These are phyloP conservation scores for Macadamia tetraphylla DNA, from an alignment of 164 flowering plant genomes.

Conservation along the genomic window DNA sequence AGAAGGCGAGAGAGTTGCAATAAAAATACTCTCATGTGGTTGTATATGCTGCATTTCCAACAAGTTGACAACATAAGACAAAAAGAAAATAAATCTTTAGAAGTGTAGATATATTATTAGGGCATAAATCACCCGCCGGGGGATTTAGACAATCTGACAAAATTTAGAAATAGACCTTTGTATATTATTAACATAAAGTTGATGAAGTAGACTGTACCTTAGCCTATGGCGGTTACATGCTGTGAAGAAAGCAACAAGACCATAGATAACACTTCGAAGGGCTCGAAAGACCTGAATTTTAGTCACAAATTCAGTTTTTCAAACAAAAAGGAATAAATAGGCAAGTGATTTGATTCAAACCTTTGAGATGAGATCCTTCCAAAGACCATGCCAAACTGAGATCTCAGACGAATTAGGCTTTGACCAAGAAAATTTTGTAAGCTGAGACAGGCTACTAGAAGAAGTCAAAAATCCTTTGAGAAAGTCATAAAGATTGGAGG, in stretches of 20 bases:
- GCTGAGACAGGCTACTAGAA: constrained; percentile 38
- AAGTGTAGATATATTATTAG: no score
- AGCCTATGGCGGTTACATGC: constrained; percentile 92
- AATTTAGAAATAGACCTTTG: no score
- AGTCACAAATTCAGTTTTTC: neutral
- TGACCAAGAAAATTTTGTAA: constrained; percentile 55
- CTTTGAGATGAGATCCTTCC: constrained; percentile 93
- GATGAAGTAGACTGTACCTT: constrained; percentile 37
- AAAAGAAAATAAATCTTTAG: neutral
- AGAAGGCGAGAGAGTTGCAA: constrained; percentile 23
- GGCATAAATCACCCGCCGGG: no score
- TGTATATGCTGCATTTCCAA: constrained; percentile 53
- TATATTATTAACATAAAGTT: no score
- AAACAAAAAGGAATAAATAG: neutral
- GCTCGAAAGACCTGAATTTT: constrained; percentile 74
- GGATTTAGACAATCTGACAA: no score
- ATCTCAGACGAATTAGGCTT: constrained; percentile 46
- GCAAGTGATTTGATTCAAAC: constrained; percentile 18
- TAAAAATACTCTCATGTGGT: constrained; percentile 44
- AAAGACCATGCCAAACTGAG: constrained; percentile 84
- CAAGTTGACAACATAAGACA: no score
- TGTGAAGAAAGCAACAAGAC: constrained; percentile 72
- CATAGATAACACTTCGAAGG: constrained; percentile 66
- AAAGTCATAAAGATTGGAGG: constrained; percentile 24
- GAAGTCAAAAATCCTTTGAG: constrained; percentile 47